Evolutionary conservation across 2,329 filamentous ascomycete species (phyloP).

Genomic region (Colletotrichum sp.): DNA sequence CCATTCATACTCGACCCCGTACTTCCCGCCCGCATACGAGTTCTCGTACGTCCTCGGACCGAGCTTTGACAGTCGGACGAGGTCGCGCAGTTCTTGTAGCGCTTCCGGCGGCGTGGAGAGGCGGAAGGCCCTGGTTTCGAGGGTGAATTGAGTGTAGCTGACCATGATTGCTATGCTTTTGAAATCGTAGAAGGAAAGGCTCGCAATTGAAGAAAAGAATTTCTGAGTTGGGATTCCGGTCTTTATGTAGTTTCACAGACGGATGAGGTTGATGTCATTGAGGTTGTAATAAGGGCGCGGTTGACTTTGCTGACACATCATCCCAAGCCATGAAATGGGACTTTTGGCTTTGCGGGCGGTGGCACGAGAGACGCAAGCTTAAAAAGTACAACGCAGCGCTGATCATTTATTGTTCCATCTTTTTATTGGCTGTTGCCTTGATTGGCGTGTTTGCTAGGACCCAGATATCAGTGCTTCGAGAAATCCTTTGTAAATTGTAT

Average conservation of each 20-base stretch:
- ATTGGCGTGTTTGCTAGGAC: background rate
- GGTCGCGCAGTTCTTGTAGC: background rate
- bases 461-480: too few relatives aligned
- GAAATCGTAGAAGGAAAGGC: too few relatives aligned
- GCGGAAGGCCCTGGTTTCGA: background rate
- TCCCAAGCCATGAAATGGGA: background rate
- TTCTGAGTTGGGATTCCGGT: fast-evolving
- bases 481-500: too few relatives aligned
- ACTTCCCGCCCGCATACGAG: background rate
- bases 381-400: background rate
- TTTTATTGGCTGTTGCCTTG: background rate
- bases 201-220: background rate
- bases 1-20: background rate
- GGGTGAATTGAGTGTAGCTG: too few relatives aligned
- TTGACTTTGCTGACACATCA: background rate
- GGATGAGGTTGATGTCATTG: background rate
- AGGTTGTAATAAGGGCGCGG: background rate
- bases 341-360: background rate
- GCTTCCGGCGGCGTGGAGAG: background rate
- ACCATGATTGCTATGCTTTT: too few relatives aligned
- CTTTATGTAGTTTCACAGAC: background rate
- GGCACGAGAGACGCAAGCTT: fast-evolving
- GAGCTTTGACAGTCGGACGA: background rate
- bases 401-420: fast-evolving
- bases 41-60: background rate